Conservation (phyloP, 768 basidiomycete species). For the Boletus eberwhitei region DNA sequence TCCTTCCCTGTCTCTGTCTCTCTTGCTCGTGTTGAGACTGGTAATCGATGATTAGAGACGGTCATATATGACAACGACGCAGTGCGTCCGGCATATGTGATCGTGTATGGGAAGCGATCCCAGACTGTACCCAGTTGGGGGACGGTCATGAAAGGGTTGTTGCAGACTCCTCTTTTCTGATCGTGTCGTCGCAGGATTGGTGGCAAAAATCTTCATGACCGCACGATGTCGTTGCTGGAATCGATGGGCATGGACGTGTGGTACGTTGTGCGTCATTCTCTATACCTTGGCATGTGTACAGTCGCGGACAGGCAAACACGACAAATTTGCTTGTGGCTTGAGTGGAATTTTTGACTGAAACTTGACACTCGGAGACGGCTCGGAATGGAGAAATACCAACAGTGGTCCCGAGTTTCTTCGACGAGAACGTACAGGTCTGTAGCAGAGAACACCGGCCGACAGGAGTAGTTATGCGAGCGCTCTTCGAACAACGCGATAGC, state of each 20-base stretch:
- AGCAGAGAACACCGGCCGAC: too few relatives aligned
- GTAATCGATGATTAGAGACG: slow-evolving; percentile 1
- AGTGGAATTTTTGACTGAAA: too few relatives aligned
- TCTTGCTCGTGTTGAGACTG: not conserved
- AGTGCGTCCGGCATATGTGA: slow-evolving; percentile 11
- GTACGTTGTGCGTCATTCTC: not conserved
- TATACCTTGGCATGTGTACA: too few relatives aligned
- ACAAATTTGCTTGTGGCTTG: too few relatives aligned
- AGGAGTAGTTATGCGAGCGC: slow-evolving; percentile 51
- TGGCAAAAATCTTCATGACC: not conserved
- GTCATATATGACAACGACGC: slow-evolving; percentile 14
- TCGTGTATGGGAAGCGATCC: slow-evolving; percentile 10
- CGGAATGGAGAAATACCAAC: too few relatives aligned
- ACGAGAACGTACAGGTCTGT: too few relatives aligned
- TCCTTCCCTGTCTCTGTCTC: too few relatives aligned
- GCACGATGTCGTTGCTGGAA: not conserved
- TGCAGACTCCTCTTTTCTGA: slow-evolving; percentile 6
- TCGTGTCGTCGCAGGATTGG: not conserved
- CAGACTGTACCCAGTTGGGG: not conserved
- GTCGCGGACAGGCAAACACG: too few relatives aligned
- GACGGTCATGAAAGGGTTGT: not conserved
- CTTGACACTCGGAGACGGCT: too few relatives aligned
- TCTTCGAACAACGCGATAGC: slow-evolving; percentile 50
- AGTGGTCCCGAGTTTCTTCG: too few relatives aligned
- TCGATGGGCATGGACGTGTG: not conserved